These are phyloP conservation scores for Scytalidium lignicola DNA, from an alignment of 2,329 filamentous ascomycete genomes.

Conservation along the genomic window DNA sequence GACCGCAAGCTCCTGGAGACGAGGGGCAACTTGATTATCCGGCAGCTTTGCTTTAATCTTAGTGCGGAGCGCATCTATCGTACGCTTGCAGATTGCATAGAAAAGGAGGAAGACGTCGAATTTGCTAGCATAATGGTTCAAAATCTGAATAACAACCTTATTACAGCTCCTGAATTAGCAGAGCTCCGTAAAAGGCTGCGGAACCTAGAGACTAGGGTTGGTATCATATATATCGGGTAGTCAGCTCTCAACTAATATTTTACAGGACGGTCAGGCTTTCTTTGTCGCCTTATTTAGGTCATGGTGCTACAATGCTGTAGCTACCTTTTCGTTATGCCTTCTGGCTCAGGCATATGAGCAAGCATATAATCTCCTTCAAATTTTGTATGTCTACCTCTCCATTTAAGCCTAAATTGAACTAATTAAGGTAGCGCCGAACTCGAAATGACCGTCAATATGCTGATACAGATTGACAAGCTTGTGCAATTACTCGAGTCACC, in stretches of 20 bases:
- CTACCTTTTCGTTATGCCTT: constrained; percentile 92
- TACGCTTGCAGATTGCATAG: constrained; percentile 91
- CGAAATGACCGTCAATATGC: constrained; percentile 97
- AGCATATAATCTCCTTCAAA: constrained; percentile 90
- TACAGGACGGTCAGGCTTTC: constrained; percentile 84
- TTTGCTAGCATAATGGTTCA: constrained; percentile 99
- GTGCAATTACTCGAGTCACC: constrained; percentile 95
- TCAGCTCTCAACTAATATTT: constrained; percentile 8
- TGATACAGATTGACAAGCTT: constrained; percentile 98
- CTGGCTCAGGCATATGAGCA: constrained; percentile 97
- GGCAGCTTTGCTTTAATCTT: constrained; percentile 86
- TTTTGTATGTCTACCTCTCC: constrained; percentile 58
- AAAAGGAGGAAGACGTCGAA: constrained; percentile 96
- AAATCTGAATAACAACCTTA: constrained; percentile 97
- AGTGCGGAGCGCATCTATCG: constrained; percentile 95
- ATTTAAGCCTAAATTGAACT: constrained; percentile 9
- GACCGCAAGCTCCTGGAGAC: constrained; percentile 88
- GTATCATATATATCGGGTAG: background rate
- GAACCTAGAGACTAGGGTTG: constrained; percentile 80
- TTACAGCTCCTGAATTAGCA: constrained; percentile 89
- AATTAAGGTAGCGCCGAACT: constrained; percentile 68
- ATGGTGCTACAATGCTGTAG: constrained; percentile 98
- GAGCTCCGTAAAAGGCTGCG: constrained; percentile 85
- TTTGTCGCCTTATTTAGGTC: constrained; percentile 93
- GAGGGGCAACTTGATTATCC: constrained; percentile 90